Conservation (phyloP, 108 stramenopile genomes). For the Licmophora abbreviata region DNA sequence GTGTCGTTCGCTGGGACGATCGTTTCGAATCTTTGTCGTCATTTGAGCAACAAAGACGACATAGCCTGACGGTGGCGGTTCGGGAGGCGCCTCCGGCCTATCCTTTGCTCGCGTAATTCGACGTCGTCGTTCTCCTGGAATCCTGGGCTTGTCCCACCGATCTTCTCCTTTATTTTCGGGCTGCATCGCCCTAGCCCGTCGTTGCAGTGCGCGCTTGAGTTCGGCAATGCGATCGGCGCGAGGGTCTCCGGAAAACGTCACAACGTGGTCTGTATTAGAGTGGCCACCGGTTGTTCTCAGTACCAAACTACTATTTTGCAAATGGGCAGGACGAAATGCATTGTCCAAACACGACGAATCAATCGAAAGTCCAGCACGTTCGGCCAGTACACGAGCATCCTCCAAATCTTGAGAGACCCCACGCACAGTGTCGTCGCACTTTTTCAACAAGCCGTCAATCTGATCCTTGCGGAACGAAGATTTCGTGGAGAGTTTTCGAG, state of each 20-base stretch:
- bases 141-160: slow-evolving; percentile 72
- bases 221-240: slow-evolving; percentile 58
- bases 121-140: slow-evolving; percentile 68
- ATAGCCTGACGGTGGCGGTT: slow-evolving; percentile 66
- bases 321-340: neutral
- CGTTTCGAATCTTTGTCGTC: slow-evolving; percentile 79
- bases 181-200: slow-evolving; percentile 35
- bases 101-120: slow-evolving; percentile 64
- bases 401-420: slow-evolving; percentile 28
- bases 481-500: too few relatives aligned
- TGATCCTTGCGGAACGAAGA: too few relatives aligned
- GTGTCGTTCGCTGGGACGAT: slow-evolving; percentile 66
- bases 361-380: slow-evolving; percentile 44
- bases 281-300: slow-evolving; percentile 62
- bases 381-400: slow-evolving; percentile 25
- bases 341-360: slow-evolving; percentile 20
- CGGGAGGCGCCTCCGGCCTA: slow-evolving; percentile 48
- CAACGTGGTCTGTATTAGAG: slow-evolving; percentile 77
- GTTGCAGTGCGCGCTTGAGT: slow-evolving; percentile 45
- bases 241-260: slow-evolving; percentile 40
- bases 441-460: slow-evolving; percentile 20
- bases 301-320: slow-evolving; percentile 7
- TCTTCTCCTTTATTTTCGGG: slow-evolving; percentile 49
- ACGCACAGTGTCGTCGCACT: slow-evolving; percentile 24
- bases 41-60: slow-evolving; percentile 61